A percentile compares a stretch with the other conserved stretches of the same genome.
phyloP scores from a whole-genome alignment of 306 rosid genomes.

The Glycyrrhiza uralensis region DNA sequence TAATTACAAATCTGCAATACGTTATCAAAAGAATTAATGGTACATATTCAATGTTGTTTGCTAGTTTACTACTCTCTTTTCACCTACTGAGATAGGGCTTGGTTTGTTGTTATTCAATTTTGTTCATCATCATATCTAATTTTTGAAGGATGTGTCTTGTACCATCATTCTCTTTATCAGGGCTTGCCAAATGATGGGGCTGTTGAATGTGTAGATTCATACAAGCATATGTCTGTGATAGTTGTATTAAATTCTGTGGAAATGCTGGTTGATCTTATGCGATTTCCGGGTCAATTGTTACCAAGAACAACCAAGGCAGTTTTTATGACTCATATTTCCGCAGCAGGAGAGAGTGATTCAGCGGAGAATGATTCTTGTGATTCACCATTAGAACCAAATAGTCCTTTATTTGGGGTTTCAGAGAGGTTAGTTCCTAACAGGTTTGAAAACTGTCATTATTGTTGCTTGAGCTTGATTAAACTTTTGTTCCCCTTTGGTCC shows the following conservation, averaged over 20 bases:
- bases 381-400: slow-evolving; percentile 97
- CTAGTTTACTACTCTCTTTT: slow-evolving; percentile 13
- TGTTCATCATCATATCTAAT: slow-evolving; percentile 12
- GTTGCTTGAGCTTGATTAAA: slow-evolving; percentile 14
- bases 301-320: slow-evolving; percentile 82
- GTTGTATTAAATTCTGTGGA: slow-evolving; percentile 84
- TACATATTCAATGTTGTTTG: slow-evolving; percentile 15
- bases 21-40: not conserved
- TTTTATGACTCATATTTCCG: slow-evolving; percentile 84
- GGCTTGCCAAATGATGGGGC: slow-evolving; percentile 88
- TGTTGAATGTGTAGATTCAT: slow-evolving; percentile 72
- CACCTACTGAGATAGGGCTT: not conserved
- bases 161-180: slow-evolving; percentile 41
- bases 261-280: slow-evolving; percentile 92
- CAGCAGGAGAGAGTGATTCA: slow-evolving; percentile 99
- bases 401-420: slow-evolving; percentile 89
- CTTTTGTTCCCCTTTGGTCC: not conserved
- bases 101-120: slow-evolving; percentile 25
- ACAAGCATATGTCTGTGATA: slow-evolving; percentile 84
- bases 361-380: slow-evolving; percentile 99
- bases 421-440: slow-evolving; percentile 73
- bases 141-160: slow-evolving; percentile 25
- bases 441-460: slow-evolving; percentile 30
- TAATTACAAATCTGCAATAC: not conserved
- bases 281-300: slow-evolving; percentile 88